Base-by-base conservation (phyloP, 257 asterid species). In the Solanum clarkiae region DNA sequence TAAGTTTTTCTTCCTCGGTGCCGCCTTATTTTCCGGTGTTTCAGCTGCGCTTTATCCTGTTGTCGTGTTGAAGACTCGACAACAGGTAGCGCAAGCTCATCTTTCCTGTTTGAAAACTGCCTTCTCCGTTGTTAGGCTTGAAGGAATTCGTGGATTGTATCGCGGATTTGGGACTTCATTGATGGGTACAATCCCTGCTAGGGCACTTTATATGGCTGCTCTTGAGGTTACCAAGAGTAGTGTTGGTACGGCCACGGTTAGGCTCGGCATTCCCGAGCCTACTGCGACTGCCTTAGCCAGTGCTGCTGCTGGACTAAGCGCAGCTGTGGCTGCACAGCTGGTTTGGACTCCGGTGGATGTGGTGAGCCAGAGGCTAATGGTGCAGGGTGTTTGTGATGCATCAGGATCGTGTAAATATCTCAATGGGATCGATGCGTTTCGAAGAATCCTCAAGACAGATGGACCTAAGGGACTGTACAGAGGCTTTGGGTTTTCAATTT, bases 291-390 rank as follows among this genome's bases (percentile, higher is more conserved):
- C 93, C 7, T 68, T 92, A 59, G 96, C 98, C 36, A 93, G 90
- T 60, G 98, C 95, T 11, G 95, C 89, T 0, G 98, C 96, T 32
- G 98, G 98, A 8, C 45, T 94, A 83, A 92, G 94, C 14, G 98
- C 98, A 6, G 92, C 98, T 0, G 84, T 91, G 88, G 93, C 96
- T 0, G 94, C 98, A 0, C 98, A 94, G 62, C 82, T 92, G 84
- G 94, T 94, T 13, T 94, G 97, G 95, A 93, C 97, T 2, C 98
- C 98, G 0, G 90, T 94, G 80, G 98, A 94, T 87, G 98, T 94
- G 9, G 94, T 94, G 79, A 94, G 98, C 93, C 97, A 93, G 87
- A 82, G 97, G 85, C 93, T 93, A 10, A 93, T 93, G 97, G 92
- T 92, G 16, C 97, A 93, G 80, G 92, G 95, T 29, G 85, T 83